phyloP scores from a whole-genome alignment of 2,329 filamentous ascomycete genomes.

The Colletotrichum tropicicola region DNA sequence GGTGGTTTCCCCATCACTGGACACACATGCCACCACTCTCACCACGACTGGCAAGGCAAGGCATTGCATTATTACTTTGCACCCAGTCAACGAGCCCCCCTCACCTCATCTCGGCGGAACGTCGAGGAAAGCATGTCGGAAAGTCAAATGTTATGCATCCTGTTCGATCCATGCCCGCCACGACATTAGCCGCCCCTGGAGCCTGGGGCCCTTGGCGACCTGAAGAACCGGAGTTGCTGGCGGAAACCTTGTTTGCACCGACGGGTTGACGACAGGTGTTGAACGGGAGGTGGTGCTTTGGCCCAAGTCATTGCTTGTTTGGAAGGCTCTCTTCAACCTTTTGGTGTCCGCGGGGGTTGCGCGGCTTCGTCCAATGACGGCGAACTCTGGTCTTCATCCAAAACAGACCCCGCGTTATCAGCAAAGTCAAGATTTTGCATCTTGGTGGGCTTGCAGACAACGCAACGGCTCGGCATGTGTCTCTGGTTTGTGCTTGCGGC shows the following conservation, averaged over 20 bases:
- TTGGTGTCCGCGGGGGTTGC: background rate
- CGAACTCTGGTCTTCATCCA: constrained; percentile 16
- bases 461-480: background rate
- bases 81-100: background rate
- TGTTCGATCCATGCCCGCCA: background rate
- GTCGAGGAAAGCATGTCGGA: constrained; percentile 12
- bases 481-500: background rate
- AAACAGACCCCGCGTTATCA: constrained; percentile 29
- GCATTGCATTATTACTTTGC: too few species aligned
- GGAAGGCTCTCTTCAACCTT: background rate
- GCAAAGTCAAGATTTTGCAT: constrained; percentile 12
- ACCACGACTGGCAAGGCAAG: background rate
- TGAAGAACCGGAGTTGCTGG: background rate
- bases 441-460: constrained; percentile 1
- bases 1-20: background rate
- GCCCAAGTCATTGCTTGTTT: constrained; percentile 10
- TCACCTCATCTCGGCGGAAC: constrained; percentile 7
- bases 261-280: background rate
- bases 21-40: background rate
- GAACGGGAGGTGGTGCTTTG: background rate
- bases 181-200: background rate
- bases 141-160: constrained; percentile 7
- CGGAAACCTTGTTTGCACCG: background rate
- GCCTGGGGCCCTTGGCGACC: background rate
- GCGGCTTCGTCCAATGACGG: constrained; percentile 13